Percentiles rank a stretch among this genome's conserved stretches.
Evolutionary conservation across 2,329 filamentous ascomycete genomes (phyloP).

Genomic region (Xylaria sp.): DNA sequence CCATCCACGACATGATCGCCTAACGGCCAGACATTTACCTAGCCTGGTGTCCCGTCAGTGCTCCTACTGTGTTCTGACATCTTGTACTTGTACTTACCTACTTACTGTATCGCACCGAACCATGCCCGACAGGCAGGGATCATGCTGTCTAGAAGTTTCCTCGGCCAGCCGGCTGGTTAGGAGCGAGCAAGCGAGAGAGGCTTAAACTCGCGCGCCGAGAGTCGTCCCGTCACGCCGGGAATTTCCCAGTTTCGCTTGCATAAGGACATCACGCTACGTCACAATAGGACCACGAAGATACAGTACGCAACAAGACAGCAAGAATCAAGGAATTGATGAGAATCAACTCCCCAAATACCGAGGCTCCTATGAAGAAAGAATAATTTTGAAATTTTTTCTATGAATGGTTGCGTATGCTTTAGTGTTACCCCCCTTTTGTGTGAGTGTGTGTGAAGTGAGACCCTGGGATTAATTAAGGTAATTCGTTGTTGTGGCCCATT

Average conservation of each 20-base stretch:
- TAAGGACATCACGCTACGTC: not conserved
- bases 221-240: not conserved
- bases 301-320: not conserved
- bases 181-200: too few species aligned
- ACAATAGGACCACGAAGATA: not conserved
- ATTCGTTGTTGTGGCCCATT: not conserved
- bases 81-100: not conserved
- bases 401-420: not conserved
- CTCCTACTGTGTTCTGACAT: not conserved
- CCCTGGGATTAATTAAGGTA: not conserved
- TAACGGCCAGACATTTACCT: too few species aligned
- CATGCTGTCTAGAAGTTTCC: slow-evolving; percentile 18
- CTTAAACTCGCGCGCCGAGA: not conserved
- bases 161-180: not conserved
- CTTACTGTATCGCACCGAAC: too few species aligned
- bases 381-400: slow-evolving; percentile 16
- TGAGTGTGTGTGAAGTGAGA: not conserved
- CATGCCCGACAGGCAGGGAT: slow-evolving; percentile 19
- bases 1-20: not conserved
- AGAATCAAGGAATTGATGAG: slow-evolving; percentile 1
- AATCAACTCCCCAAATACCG: slow-evolving; percentile 7
- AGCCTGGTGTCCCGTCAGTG: too few species aligned
- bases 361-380: slow-evolving; percentile 13
- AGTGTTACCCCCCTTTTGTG: not conserved
- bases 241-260: not conserved